These are phyloP conservation scores for Neurospora hispaniola DNA, from an alignment of 495 filamentous ascomycete genomes.

Conservation along the genomic window DNA sequence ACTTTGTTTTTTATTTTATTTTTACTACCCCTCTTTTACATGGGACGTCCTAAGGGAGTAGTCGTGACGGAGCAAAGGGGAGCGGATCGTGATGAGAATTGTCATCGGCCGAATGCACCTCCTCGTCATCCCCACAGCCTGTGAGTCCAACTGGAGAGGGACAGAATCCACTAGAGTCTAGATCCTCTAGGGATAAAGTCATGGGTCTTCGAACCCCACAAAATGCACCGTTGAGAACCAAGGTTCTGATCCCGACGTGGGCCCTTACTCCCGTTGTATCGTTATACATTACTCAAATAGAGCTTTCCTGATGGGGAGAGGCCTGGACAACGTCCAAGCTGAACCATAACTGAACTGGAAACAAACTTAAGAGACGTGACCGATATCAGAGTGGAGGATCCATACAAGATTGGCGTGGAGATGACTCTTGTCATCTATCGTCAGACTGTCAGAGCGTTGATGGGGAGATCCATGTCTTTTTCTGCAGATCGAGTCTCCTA, in stretches of 20 bases:
- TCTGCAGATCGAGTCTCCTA: neutral
- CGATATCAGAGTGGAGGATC: neutral
- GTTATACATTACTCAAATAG: neutral
- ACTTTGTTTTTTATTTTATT: neutral
- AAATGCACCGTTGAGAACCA: neutral
- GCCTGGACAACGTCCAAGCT: neutral
- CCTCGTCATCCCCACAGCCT: neutral
- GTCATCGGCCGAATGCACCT: neutral
- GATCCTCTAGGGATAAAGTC: neutral
- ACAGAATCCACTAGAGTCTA: neutral
- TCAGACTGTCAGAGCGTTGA: neutral
- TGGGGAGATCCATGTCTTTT: neutral
- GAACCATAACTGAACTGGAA: neutral
- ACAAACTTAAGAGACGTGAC: neutral
- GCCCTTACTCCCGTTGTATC: neutral
- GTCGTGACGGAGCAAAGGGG: neutral
- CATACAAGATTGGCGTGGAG: neutral
- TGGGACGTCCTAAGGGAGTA: neutral
- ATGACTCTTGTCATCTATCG: neutral
- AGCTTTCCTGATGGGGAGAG: neutral
- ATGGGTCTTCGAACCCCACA: neutral
- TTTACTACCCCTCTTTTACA: neutral
- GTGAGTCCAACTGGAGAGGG: neutral
- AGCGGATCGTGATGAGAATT: neutral
- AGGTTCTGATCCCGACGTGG: neutral